A percentile compares a stretch with the other conserved stretches of the same genome.
phyloP scores from a whole-genome alignment of 441 rosid genomes.

The Mallotus repandus region DNA sequence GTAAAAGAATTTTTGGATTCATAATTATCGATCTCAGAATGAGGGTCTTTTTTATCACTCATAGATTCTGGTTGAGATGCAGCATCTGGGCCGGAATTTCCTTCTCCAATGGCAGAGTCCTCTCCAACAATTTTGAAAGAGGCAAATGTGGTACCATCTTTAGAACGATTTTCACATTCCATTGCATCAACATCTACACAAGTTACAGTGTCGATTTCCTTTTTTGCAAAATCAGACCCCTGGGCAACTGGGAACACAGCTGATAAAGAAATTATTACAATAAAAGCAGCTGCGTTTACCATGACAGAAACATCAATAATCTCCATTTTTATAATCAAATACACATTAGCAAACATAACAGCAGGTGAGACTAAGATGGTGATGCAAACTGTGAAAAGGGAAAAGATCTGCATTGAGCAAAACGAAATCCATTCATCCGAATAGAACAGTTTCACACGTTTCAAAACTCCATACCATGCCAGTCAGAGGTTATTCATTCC shows the following conservation, averaged over 20 bases:
- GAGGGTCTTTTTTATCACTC: slow-evolving; percentile 30
- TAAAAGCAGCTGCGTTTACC: background rate
- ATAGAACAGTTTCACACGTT: background rate
- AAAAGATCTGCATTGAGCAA: background rate
- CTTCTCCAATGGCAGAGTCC: slow-evolving; percentile 29
- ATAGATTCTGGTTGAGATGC: slow-evolving; percentile 30
- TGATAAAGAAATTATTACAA: background rate
- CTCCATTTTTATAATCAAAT: background rate
- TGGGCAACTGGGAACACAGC: slow-evolving; percentile 42
- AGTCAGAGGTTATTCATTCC: background rate
- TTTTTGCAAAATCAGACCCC: slow-evolving; percentile 34
- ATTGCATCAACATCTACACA: slow-evolving; percentile 41
- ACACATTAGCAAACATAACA: background rate
- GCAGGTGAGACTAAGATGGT: background rate
- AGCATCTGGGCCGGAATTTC: slow-evolving; percentile 27
- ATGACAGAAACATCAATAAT: background rate
- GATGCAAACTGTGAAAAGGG: no score
- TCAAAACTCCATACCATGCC: background rate
- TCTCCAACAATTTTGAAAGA: slow-evolving; percentile 20
- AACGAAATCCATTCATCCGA: background rate
- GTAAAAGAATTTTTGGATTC: slow-evolving; percentile 37
- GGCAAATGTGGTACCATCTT: slow-evolving; percentile 26
- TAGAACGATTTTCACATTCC: slow-evolving; percentile 37
- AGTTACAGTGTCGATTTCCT: slow-evolving; percentile 29
- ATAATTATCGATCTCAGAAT: slow-evolving; percentile 27